phyloP scores from a whole-genome alignment of 148 eudicot genomes.

The Vaccinium vitisidaea region DNA sequence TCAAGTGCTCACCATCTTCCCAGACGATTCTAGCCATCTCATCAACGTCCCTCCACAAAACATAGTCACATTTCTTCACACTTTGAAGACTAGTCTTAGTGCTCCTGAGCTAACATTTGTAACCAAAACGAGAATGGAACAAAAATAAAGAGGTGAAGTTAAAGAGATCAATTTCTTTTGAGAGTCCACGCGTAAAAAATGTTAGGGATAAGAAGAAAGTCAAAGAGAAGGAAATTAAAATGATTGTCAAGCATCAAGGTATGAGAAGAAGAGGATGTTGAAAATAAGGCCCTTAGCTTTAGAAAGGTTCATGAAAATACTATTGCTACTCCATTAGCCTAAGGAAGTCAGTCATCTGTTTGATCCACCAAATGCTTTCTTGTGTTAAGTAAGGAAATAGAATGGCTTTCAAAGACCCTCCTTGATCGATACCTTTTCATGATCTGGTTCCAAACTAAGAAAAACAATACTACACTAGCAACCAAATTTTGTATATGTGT shows the following conservation, averaged over 20 bases:
- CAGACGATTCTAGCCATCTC: neutral
- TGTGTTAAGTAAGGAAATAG: neutral
- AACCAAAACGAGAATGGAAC: neutral
- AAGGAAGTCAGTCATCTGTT: neutral
- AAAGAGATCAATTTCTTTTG: neutral
- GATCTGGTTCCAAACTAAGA: neutral
- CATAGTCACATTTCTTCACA: neutral
- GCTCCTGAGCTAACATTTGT: neutral
- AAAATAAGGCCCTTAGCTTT: neutral
- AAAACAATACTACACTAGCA: neutral
- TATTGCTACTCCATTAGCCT: neutral
- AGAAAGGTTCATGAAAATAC: conserved; percentile 1
- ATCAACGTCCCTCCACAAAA: neutral
- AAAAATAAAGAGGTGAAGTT: neutral
- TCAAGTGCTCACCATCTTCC: neutral
- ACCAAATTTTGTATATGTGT: neutral
- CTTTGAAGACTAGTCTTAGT: neutral
- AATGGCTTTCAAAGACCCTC: neutral
- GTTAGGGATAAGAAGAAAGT: neutral
- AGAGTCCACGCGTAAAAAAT: neutral
- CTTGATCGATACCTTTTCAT: neutral
- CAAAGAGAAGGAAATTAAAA: neutral
- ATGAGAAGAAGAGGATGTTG: neutral
- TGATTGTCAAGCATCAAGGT: neutral
- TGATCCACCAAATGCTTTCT: neutral